Evolutionary conservation across 495 filamentous ascomycete genomes (phyloP), one percentile per base, ranked within the genome.

Genomic region (Aspergillus kassunensis): DNA sequence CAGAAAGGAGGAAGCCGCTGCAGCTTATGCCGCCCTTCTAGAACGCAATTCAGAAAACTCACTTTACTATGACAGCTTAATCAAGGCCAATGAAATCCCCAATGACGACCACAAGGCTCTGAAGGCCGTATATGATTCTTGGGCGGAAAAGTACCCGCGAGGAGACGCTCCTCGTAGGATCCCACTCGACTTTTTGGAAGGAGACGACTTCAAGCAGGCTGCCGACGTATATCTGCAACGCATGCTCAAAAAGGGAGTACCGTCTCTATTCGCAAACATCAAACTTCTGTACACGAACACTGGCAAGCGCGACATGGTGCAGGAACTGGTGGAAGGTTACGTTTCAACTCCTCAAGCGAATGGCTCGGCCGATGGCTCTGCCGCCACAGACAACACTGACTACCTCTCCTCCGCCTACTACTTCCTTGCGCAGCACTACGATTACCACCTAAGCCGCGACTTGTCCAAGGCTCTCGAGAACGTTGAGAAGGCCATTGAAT

Each of bases 381-480:
- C 68, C 43, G 83, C 83, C 50, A 79, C 76, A 11, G 78, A 83
- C 56, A 64, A 72, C 44, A 72, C 63, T 12, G 66, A 75, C 19
- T 92, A 91, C 60, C 75, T 85, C 44, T 76, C 87, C 6, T 88
- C 91, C 10, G 86, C 85, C 3, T 81, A 88, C 35, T 97, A 93
- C 63, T 99, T 95, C 75, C 82, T 99, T 45, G 89, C 90, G 5
- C 95, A 97, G 61, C 93, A 99, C 68, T 96, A 96, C 74, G 91
- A 96, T 68, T 97, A 95, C 62, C 77, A 88, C 66, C 77, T 90
- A 46, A 95, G 87, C 60, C 88, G 91, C 31, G 80, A 97, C 65
- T 75, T 96, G 23, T 53, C 78, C 21, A 92, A 91, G 68, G 91
- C 95, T 9, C 78, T 86, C 68, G 79, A 89, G 53, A 86, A 83